Evolutionary conservation across 2,329 filamentous ascomycete genomes (phyloP).

Genomic region (Claviceps citrina): DNA sequence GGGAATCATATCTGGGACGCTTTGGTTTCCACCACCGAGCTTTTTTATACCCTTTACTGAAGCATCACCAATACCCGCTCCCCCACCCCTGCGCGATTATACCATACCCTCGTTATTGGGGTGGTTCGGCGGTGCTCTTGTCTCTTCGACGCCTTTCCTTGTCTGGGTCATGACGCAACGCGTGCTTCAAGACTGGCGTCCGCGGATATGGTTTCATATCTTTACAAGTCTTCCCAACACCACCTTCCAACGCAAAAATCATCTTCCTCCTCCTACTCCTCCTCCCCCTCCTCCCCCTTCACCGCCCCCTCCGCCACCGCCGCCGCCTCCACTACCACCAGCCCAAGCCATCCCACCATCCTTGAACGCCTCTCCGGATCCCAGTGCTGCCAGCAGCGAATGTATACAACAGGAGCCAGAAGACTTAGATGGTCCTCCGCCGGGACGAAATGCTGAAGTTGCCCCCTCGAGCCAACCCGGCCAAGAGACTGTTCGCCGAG

Average conservation of each 20-base stretch:
- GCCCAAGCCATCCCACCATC: slow-evolving; percentile 1
- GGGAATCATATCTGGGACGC: slow-evolving; percentile 27
- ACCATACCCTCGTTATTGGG: slow-evolving; percentile 21
- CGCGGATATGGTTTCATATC: slow-evolving; percentile 24
- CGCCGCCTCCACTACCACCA: slow-evolving; percentile 10
- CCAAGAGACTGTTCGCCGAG: slow-evolving; percentile 23
- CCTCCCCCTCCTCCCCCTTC: slow-evolving; percentile 3
- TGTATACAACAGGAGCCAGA: neutral
- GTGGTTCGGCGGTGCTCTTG: slow-evolving; percentile 28
- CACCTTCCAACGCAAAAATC: slow-evolving; percentile 14
- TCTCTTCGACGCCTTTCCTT: slow-evolving; percentile 32
- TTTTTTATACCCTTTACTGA: slow-evolving; percentile 42
- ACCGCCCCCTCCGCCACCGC: slow-evolving; percentile 10
- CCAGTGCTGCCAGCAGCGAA: neutral
- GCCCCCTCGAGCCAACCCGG: slow-evolving; percentile 14
- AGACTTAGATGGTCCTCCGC: slow-evolving; percentile 9
- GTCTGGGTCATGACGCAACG: slow-evolving; percentile 29
- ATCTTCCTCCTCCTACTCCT: neutral
- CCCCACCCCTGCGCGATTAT: slow-evolving; percentile 26
- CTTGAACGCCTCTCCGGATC: neutral
- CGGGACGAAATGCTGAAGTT: slow-evolving; percentile 15
- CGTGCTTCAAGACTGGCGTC: slow-evolving; percentile 21
- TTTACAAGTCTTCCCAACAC: slow-evolving; percentile 26
- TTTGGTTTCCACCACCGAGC: slow-evolving; percentile 26
- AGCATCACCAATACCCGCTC: slow-evolving; percentile 33